Conservation (phyloP, 805 yeast species). For the Hagleromyces aurorensis region DNA sequence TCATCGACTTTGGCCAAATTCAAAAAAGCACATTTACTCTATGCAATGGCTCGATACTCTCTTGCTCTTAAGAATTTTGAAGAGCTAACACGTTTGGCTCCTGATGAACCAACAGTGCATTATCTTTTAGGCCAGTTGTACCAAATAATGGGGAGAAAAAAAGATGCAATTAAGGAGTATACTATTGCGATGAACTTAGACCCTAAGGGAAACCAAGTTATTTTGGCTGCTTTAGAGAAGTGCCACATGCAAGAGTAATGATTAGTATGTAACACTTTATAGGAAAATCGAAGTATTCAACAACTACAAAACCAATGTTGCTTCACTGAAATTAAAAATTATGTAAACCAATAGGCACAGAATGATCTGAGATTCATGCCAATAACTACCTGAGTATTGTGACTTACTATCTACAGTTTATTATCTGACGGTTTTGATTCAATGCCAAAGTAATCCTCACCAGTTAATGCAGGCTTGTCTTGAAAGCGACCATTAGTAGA, state of each 20-base stretch:
- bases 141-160: constrained; percentile 63
- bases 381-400: too few relatives aligned
- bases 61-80: constrained; percentile 72
- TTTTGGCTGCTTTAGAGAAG: constrained; percentile 73
- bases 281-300: too few relatives aligned
- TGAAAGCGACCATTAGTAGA: constrained; percentile 6
- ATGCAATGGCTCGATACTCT: constrained; percentile 60
- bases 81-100: constrained; percentile 64
- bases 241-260: constrained; percentile 26
- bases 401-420: too few relatives aligned
- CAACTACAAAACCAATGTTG: too few relatives aligned
- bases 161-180: constrained; percentile 74
- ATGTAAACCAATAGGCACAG: too few relatives aligned
- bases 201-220: constrained; percentile 84
- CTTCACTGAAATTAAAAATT: too few relatives aligned
- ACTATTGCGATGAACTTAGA: constrained; percentile 86
- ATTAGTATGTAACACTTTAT: too few relatives aligned
- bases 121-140: constrained; percentile 81
- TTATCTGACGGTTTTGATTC: constrained; percentile 1
- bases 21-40: constrained; percentile 77
- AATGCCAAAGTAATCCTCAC: constrained; percentile 4
- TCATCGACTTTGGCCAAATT: constrained; percentile 77
- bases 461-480: constrained; percentile 6
- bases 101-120: constrained; percentile 93
- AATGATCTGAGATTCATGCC: too few relatives aligned